Base-by-base conservation (phyloP, 306 rosid genomes). In the Mimosa pudica region DNA sequence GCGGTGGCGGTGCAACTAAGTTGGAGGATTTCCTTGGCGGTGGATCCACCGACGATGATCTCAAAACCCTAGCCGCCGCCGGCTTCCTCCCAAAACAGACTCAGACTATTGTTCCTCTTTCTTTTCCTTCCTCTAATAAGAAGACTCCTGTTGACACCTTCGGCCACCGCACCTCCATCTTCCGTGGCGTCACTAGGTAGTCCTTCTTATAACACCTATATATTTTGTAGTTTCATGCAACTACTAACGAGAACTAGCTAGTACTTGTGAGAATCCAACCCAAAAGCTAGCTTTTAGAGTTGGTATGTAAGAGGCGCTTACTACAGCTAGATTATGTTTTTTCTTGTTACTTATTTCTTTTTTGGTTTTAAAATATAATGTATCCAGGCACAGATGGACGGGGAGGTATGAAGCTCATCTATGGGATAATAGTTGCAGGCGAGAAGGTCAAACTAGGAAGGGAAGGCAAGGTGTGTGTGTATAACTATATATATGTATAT, bases 161-260 rank as follows among this genome's bases (percentile, higher is more conserved):
- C 70, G 97, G 98, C 80, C 97, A 94, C 72, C 98, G 98, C 72
- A 94, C 97, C 44, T 94, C 98, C 67, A 89, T 94, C 73, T 92
- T 89, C 88, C 97, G 98, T 2, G 98, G 98, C 32, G 98, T 94
- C 49, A 94, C 98, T 0, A 82, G 98, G 97, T 94, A 35, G 0
- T 3, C 2, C 17, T 1, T 5, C 5, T 1, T 48, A 10, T 48
- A 48, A 2, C 4, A 38, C 5, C 42, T 38, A 38, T 38, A 3
- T 38, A 38, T 38, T 38, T 38, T 38, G 42, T 38, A 38, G 42
- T 38, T 38, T 38, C 42, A 38, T 38, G 42, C 30, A 24, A 24
- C 30, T 0, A 24, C 30, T 24, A 24, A 24, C 0, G 30, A 24
- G 30, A 24, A 24, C 30, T 24, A 24, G 30, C 30, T 24, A 24